Evolutionary conservation across 1,139 yeast species (phyloP).

Genomic region (Kodamaea plutei): DNA sequence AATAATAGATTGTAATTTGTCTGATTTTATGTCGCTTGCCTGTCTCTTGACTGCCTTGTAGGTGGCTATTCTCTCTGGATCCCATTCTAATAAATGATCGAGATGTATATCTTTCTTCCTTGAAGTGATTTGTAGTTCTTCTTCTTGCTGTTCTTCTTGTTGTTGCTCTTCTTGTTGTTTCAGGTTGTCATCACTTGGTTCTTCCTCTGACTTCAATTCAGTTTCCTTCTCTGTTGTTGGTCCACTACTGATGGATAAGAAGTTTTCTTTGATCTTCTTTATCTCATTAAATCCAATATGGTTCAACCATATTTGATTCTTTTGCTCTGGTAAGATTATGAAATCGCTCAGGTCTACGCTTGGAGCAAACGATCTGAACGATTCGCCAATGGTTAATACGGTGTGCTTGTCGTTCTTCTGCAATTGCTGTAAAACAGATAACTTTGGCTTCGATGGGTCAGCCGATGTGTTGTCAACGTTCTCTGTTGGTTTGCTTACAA

Average conservation of each 20-base stretch:
- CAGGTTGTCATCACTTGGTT: constrained; percentile 3
- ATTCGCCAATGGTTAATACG: constrained; percentile 29
- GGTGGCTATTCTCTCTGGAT: constrained; percentile 28
- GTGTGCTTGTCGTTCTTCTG: constrained; percentile 3
- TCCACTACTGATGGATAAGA: constrained; percentile 13
- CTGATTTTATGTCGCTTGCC: constrained; percentile 23
- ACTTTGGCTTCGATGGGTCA: constrained; percentile 10
- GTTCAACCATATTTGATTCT: constrained; percentile 74
- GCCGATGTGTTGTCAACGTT: constrained; percentile 1
- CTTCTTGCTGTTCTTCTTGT: constrained; percentile 9
- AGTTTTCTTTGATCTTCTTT: constrained; percentile 31
- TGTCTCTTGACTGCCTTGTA: constrained; percentile 27
- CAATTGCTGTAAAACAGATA: constrained; percentile 13
- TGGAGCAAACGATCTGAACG: constrained; percentile 76
- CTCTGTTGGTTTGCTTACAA: constrained; percentile 13
- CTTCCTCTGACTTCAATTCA: constrained; percentile 4
- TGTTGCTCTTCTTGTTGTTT: constrained; percentile 6
- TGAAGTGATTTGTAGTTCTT: constrained; percentile 7
- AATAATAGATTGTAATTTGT: constrained; percentile 48
- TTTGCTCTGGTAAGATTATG: constrained; percentile 59
- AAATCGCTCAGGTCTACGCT: constrained; percentile 64
- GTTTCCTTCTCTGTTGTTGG: constrained; percentile 3
- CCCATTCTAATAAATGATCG: constrained; percentile 34
- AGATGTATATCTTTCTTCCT: constrained; percentile 6
- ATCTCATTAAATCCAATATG: constrained; percentile 60